Evolutionary conservation across 768 basidiomycete genomes (phyloP), one percentile per base, ranked within the genome.

Genomic region (Pisolithus marmoratus): DNA sequence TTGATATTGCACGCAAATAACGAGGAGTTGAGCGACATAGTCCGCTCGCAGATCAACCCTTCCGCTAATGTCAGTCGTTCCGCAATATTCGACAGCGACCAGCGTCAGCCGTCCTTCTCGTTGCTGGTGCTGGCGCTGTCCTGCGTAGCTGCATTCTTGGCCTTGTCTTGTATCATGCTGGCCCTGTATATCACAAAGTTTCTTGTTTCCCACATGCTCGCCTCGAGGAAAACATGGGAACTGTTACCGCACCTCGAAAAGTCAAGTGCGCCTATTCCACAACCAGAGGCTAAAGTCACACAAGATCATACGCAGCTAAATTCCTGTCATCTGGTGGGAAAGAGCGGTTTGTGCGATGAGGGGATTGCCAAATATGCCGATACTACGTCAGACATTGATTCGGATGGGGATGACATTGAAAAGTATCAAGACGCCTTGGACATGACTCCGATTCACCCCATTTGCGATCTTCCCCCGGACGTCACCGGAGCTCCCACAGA

Each of bases 351-450:
- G 14, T 53, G 17, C 14, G 15, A 17, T 5, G 42, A 55, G 45
- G 52, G 51, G 31, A 57, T 29, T 26, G 40, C 20, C 31, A 20
- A 52, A 43, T 38, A 46, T 50, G 27, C 38, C 11, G 52, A 63
- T 54, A 50, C 46, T 11, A 38, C 48, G 2, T 56, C 61, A 23
- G 64, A 65, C 40, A 46, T 52, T 7, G 63, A 56, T 8, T 60
- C 60, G 20, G 65, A 65, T n/a, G 50, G 17, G 48, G 65, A 61
- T 36, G 65, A 65, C 29, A 12, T 44, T 9, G 65, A 65, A 24
- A 63, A 65, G n/a, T 69, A 58, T 46, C 61, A 65, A 20, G 66
- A 67, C 44, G 65, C 63, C 7, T 50, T 67, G 7, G 67, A 69
- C 36, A 50, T 46, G 40, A 67, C 58, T 6, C 61, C 61, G 12